phyloP scores from a whole-genome alignment of 352 stramenopile species.

The Aphanomyces astaci region DNA sequence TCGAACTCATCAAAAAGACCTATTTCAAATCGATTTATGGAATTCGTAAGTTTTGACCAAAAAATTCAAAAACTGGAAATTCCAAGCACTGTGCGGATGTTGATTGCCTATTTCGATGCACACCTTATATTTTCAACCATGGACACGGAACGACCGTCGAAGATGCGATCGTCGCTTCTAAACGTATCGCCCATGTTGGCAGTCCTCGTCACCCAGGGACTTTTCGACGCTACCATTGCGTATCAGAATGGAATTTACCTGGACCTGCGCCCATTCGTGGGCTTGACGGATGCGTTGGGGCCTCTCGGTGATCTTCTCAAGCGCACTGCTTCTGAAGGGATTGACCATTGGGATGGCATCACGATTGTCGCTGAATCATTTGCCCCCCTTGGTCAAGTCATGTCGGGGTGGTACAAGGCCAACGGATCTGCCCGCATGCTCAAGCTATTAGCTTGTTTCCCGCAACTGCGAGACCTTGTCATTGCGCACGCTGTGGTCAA shows the following conservation, averaged over 20 bases:
- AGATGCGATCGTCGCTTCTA: no score
- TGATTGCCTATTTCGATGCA: no score
- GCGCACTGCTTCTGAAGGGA: no score
- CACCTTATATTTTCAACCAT: neutral
- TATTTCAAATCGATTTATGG: no score
- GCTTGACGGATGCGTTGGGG: neutral
- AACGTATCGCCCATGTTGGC: neutral
- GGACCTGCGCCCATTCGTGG: neutral
- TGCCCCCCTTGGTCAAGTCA: neutral
- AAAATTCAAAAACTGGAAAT: no score
- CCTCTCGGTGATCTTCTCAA: neutral
- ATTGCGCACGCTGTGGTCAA: neutral
- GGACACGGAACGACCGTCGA: neutral
- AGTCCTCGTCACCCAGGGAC: neutral
- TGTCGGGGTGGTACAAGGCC: neutral
- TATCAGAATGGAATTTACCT: neutral
- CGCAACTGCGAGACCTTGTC: neutral
- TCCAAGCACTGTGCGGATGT: no score
- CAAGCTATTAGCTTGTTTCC: neutral
- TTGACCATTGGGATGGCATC: no score
- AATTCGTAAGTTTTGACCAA: no score
- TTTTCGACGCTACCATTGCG: neutral
- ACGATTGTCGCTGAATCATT: neutral
- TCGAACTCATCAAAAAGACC: no score
- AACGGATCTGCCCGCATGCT: neutral